These are phyloP conservation scores for Fagus crenata DNA, from an alignment of 306 rosid species.

Conservation along the genomic window DNA sequence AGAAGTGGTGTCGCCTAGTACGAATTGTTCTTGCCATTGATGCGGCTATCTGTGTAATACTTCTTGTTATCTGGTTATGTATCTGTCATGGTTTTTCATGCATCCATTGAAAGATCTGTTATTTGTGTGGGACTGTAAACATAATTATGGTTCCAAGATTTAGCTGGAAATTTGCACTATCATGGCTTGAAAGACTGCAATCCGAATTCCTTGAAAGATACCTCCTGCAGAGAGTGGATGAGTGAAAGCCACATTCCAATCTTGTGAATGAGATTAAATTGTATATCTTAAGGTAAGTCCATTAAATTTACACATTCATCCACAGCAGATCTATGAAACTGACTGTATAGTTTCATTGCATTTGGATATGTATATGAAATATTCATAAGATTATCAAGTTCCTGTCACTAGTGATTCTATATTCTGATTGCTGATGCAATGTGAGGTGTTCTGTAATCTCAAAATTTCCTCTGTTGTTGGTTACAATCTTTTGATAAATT, in stretches of 20 bases:
- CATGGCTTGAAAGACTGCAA: background rate
- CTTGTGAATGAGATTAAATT: background rate
- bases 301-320: background rate
- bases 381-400: background rate
- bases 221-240: background rate
- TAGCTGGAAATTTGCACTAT: background rate
- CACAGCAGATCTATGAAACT: background rate
- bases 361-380: background rate
- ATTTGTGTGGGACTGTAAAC: background rate
- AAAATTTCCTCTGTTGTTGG: background rate
- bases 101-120: conserved; percentile 41
- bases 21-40: conserved; percentile 83
- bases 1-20: conserved; percentile 88
- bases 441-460: background rate
- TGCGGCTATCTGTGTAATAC: conserved; percentile 67
- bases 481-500: background rate
- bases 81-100: conserved; percentile 66
- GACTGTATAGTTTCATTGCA: conserved; percentile 5
- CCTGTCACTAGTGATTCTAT: background rate
- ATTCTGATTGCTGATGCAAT: background rate
- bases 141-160: background rate
- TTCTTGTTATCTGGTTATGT: conserved; percentile 67
- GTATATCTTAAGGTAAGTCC: conserved; percentile 6
- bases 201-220: background rate
- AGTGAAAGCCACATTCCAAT: background rate